Base-by-base conservation (phyloP, 306 rosid species). In the Dalbergia oliveri region DNA sequence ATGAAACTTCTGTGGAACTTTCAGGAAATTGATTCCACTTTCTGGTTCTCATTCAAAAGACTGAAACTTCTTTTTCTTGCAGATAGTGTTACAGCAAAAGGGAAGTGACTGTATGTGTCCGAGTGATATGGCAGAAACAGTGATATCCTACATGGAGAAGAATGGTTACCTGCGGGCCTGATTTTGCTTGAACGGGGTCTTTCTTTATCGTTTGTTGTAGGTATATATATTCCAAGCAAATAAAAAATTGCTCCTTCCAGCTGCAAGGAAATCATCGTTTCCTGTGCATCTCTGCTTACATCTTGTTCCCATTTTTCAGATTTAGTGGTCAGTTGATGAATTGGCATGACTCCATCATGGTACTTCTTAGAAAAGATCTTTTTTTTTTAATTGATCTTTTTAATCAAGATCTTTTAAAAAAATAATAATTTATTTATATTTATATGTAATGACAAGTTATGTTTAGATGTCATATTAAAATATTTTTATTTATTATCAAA, bases 81-180 rank as follows among this genome's bases (percentile, higher is more conserved):
- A 94, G 97, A 89, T 94, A 76, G 82, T 87, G 23, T 69, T 94
- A 86, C 89, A 84, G 70, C 91, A 84, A 79, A 78, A 85, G 45
- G 96, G 67, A 79, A 72, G 76, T 64, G 86, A 82, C 9, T 84
- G 84, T 66, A 69, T 82, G 72, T 81, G 94, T 51, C 91, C 92
- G 1, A 23, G 82, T 61, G 88, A 81, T 39, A 88, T 86, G 83
- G 90, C 94, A 19, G 88, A 88, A 66, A 83, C 73, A 54, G 88
- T 94, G 73, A 84, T 85, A 73, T 81, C 97, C 8, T 91, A 88
- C 86, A 73, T 94, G 84, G 95, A 91, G 80, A 88, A 91, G 86
- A 90, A 87, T 60, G 95, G 91, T 2, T 89, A 86, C 83, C 86
- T 94, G 72, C 83, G 76, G 79, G 90, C 90, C 47, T 93, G 86